Percentiles rank a stretch among this genome's conserved stretches.
Conservation (phyloP, 805 yeast genomes). For the Teunomyces atbi region DNA sequence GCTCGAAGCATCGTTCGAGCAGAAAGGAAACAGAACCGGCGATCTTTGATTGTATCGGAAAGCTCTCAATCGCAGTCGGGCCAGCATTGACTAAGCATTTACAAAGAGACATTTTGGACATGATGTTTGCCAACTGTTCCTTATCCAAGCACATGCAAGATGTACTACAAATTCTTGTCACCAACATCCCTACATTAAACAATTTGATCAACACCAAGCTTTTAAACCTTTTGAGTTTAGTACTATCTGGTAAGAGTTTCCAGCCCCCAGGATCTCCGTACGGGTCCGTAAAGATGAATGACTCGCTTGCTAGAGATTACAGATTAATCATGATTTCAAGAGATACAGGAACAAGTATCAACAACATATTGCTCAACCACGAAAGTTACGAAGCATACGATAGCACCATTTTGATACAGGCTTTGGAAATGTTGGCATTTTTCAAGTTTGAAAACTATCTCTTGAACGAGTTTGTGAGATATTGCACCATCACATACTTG, state of each 20-base stretch:
- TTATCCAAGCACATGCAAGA: constrained; percentile 80
- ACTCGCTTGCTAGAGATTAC: constrained; percentile 70
- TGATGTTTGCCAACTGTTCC: constrained; percentile 74
- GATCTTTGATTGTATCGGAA: constrained; percentile 83
- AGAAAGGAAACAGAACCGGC: constrained; percentile 81
- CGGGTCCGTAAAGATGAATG: constrained; percentile 55
- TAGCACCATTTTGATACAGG: constrained; percentile 61
- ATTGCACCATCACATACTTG: constrained; percentile 78
- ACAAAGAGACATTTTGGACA: constrained; percentile 74
- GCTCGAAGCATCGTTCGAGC: constrained; percentile 52
- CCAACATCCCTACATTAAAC: constrained; percentile 76
- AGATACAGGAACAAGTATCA: constrained; percentile 55
- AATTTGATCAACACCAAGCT: constrained; percentile 69
- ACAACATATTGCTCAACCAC: constrained; percentile 28
- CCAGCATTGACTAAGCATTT: constrained; percentile 89
- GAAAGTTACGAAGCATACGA: constrained; percentile 36
- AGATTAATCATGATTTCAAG: constrained; percentile 70
- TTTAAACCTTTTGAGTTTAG: constrained; percentile 67
- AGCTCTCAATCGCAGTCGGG: constrained; percentile 84
- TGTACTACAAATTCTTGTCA: constrained; percentile 64
- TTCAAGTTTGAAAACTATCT: constrained; percentile 77
- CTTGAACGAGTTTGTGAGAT: constrained; percentile 82
- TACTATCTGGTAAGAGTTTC: constrained; percentile 77
- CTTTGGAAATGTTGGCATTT: constrained; percentile 70
- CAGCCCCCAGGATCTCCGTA: constrained; percentile 85